Conservation (phyloP, 2,329 filamentous ascomycete species). For the Fusarium pseudograminearum region DNA sequence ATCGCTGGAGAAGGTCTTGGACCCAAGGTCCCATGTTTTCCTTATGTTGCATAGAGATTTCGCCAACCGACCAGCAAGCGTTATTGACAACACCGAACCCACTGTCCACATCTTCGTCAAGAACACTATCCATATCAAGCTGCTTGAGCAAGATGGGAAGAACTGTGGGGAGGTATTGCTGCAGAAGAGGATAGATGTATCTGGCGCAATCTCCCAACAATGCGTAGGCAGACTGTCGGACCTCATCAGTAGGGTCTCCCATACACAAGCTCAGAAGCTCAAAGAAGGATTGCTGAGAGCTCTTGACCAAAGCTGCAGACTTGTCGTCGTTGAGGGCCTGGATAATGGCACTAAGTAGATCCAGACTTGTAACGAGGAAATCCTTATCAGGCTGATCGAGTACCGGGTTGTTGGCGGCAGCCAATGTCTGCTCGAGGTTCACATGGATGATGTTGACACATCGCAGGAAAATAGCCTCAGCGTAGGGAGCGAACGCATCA, state of each 20-base stretch:
- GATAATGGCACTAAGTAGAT: conserved; percentile 91
- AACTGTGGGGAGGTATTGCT: conserved; percentile 77
- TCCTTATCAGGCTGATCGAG: conserved; percentile 92
- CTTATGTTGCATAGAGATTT: conserved; percentile 85
- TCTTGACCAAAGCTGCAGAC: conserved; percentile 80
- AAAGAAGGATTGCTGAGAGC: conserved; percentile 86
- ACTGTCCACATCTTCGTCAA: conserved; percentile 84
- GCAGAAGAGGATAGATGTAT: conserved; percentile 86
- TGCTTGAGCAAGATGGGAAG: conserved; percentile 88
- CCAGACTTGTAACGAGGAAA: conserved; percentile 94
- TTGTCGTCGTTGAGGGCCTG: conserved; percentile 83
- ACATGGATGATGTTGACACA: conserved; percentile 92
- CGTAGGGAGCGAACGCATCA: conserved; percentile 84
- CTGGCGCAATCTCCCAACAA: conserved; percentile 94
- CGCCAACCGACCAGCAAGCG: conserved; percentile 95
- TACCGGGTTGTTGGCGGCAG: conserved; percentile 73
- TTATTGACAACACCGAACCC: conserved; percentile 97
- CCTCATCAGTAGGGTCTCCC: conserved; percentile 90
- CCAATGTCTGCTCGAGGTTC: conserved; percentile 85
- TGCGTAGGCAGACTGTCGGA: conserved; percentile 95
- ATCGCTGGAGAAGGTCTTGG: conserved; percentile 79
- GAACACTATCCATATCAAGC: conserved; percentile 81
- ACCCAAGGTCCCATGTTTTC: conserved; percentile 82
- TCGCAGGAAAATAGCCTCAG: conserved; percentile 84
- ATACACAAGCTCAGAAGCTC: conserved; percentile 92